Conservation (phyloP, 2,329 filamentous ascomycete genomes). For the Chaetomium sp. region DNA sequence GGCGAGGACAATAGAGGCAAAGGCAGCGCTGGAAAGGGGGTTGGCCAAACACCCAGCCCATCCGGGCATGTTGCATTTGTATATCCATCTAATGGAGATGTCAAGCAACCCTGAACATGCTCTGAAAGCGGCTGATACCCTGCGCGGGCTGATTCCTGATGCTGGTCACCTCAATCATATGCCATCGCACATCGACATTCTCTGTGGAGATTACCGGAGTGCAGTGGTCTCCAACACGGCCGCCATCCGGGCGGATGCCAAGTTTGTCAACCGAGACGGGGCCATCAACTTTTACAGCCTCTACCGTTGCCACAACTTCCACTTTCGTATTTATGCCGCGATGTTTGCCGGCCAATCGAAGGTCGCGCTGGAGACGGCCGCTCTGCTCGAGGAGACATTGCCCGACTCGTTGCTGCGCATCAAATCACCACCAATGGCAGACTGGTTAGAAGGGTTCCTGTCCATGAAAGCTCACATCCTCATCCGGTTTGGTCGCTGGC, state of each 20-base stretch:
- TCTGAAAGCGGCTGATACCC: conserved; percentile 20
- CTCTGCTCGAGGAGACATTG: conserved; percentile 53
- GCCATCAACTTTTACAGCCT: conserved; percentile 68
- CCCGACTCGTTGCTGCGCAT: conserved; percentile 58
- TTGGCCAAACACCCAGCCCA: conserved; percentile 50
- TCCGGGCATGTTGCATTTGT: conserved; percentile 49
- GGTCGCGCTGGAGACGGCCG: conserved; percentile 55
- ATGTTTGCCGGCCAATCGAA: conserved; percentile 66
- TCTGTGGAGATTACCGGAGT: conserved; percentile 62
- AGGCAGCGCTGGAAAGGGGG: conserved; percentile 51
- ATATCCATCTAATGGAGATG: conserved; percentile 32
- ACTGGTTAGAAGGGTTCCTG: conserved; percentile 69
- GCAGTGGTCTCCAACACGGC: conserved; percentile 61
- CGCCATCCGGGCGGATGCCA: conserved; percentile 62
- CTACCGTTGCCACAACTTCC: conserved; percentile 68
- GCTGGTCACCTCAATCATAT: conserved; percentile 68
- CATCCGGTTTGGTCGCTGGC: conserved; percentile 67
- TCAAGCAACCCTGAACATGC: conserved; percentile 21
- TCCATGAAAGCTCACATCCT: conserved; percentile 62
- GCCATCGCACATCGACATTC: conserved; percentile 69
- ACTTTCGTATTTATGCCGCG: conserved; percentile 69
- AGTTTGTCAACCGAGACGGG: conserved; percentile 53
- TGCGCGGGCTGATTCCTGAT: conserved; percentile 23
- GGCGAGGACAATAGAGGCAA: conserved; percentile 53
- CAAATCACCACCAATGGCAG: conserved; percentile 66